Base-by-base conservation (phyloP, 208 protist genomes). In the Trichomonas tenax region DNA sequence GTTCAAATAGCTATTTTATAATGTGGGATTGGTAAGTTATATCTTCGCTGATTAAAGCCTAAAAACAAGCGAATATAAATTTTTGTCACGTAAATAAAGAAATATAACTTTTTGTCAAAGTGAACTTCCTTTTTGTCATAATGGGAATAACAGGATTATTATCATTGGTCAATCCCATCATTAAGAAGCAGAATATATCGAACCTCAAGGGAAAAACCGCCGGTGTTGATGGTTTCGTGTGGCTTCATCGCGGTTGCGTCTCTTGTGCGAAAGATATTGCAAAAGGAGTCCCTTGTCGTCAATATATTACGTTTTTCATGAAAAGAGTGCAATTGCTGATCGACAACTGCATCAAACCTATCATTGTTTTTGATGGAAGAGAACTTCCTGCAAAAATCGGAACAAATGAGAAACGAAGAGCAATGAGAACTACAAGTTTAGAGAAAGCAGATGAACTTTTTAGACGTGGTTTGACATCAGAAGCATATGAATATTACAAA, bases 331-430 rank as follows among this genome's bases (percentile, higher is more conserved):
- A 97, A 41, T 96, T 99, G 96, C 95, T 99, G 8, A 31, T 84
- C 40, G 15, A 97, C 15, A 36, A 97, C 84, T 96, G 97, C 34
- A 90, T 99, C 0, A 97, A 81, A 41, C 98, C 98, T 14, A 93
- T 99, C 0, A 17, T 99, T n/a, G 98, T 99, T 21, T 99, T 99
- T 97, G 98, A 99, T 96, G 98, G 98, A 36, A 96, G 86, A 11
- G 23, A 96, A 17, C 96, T 99, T 46, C 98, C 98, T 23, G 96
- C 97, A 40, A 99, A 99, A 97, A 40, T 41, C 14, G 88, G 46
- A n/a, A 98, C 97, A 89, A 98, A 99, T 63, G 95, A 97, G n/a
- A 97, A 98, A 88, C 96, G 98, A 38, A 49, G 44, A 44, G n/a
- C 26, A 26, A 49, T 31, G 2, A 44, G 96, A 88, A 15, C 4